Evolutionary conservation across 139 green algal genomes (phyloP).

Genomic region (Nannochloris sp.): DNA sequence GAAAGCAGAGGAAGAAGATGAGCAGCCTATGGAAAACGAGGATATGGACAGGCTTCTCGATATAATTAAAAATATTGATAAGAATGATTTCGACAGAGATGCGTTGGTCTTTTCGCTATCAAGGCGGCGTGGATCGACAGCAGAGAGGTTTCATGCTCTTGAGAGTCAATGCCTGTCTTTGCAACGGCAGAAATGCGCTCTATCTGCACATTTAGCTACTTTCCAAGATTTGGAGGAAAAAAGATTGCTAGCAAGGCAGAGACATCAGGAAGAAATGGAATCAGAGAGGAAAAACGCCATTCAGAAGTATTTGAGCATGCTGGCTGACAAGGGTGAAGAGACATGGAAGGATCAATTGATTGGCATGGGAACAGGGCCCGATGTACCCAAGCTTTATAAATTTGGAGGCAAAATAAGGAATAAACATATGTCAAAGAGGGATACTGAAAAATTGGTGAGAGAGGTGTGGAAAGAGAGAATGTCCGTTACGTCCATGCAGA

Average conservation of each 20-base stretch:
- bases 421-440: constrained; percentile 41
- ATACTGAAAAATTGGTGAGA: constrained; percentile 53
- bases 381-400: constrained; percentile 39
- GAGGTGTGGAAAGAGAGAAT: constrained; percentile 44
- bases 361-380: constrained; percentile 27
- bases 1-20: too few relatives aligned
- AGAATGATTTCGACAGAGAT: too few relatives aligned
- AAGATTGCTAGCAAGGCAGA: constrained; percentile 6
- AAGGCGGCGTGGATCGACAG: neutral
- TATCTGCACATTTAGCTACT: neutral
- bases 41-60: too few relatives aligned
- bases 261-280: constrained; percentile 15
- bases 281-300: constrained; percentile 25
- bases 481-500: constrained; percentile 11
- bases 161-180: neutral
- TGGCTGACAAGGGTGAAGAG: constrained; percentile 31
- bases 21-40: too few relatives aligned
- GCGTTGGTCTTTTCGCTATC: too few relatives aligned
- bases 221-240: constrained; percentile 1
- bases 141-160: neutral
- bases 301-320: constrained; percentile 34
- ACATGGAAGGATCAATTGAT: constrained; percentile 28
- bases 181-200: neutral
- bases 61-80: too few relatives aligned
- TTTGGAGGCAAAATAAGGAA: constrained; percentile 37